A percentile compares a stretch with the other conserved stretches of the same genome.
These are phyloP conservation scores for Caryopteris hybrid DNA, from an alignment of 305 asterid genomes.

Conservation along the genomic window DNA sequence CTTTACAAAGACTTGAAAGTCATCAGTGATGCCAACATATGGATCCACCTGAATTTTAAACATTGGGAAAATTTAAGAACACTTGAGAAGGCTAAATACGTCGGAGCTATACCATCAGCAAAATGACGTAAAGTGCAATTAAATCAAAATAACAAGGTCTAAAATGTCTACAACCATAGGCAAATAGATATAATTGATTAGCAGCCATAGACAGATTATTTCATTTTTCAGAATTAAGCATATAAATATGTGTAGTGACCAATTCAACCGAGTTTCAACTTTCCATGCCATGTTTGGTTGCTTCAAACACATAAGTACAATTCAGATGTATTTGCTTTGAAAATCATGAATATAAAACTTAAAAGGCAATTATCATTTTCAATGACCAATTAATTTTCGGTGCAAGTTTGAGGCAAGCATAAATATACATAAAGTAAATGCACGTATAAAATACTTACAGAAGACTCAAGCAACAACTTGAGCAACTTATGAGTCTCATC, in stretches of 20 bases:
- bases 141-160: neutral
- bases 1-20: constrained; percentile 73
- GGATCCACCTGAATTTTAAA: constrained; percentile 65
- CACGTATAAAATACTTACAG: constrained; percentile 48
- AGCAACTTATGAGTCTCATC: constrained; percentile 47
- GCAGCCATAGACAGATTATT: neutral
- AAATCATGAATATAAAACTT: neutral
- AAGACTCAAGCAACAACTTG: constrained; percentile 44
- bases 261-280: neutral
- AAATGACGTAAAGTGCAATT: neutral
- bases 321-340: constrained; percentile 1
- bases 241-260: neutral
- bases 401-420: neutral
- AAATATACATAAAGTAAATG: neutral
- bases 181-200: neutral
- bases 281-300: neutral
- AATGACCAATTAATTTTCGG: neutral
- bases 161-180: neutral
- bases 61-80: neutral
- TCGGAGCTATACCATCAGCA: neutral
- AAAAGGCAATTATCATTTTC: neutral
- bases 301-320: neutral
- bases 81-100: neutral
- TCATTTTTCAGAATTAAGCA: neutral
- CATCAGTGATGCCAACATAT: constrained; percentile 74